Evolutionary conservation across 805 yeast genomes (phyloP).

Genomic region (Trichomonascus vanleenenianus): DNA sequence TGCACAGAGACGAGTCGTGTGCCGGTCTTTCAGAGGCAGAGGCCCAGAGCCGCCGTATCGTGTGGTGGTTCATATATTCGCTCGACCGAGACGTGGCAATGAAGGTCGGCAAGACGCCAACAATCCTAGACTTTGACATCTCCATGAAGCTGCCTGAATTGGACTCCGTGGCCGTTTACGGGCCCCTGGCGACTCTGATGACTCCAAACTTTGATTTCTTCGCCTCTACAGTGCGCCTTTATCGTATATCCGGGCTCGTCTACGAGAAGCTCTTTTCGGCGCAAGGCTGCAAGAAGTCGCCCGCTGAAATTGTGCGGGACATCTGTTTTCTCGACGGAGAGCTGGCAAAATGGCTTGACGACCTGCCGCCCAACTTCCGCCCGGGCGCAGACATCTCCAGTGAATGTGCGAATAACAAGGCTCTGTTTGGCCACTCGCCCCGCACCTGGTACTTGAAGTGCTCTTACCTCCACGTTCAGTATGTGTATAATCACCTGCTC

Average conservation of each 20-base stretch:
- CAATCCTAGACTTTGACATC: conserved; percentile 24
- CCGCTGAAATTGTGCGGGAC: conserved; percentile 9
- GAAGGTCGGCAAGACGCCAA: conserved; percentile 43
- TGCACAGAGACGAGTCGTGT: conserved; percentile 43
- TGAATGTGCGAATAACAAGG: background rate
- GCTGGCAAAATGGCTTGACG: conserved; percentile 16
- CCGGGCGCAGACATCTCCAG: conserved; percentile 11
- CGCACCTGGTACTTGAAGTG: conserved; percentile 8
- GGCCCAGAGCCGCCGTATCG: conserved; percentile 29
- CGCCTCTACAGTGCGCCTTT: conserved; percentile 4
- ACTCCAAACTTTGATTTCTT: conserved; percentile 1
- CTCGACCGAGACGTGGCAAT: conserved; percentile 39
- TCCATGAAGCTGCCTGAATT: conserved; percentile 10
- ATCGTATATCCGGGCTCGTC: conserved; percentile 10
- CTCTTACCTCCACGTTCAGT: conserved; percentile 13
- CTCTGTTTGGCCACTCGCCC: background rate
- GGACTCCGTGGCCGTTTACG: background rate
- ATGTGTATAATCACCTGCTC: conserved; percentile 16
- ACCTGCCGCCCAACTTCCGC: conserved; percentile 12
- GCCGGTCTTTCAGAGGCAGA: conserved; percentile 33
- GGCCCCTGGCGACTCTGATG: background rate
- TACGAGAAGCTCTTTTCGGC: conserved; percentile 15
- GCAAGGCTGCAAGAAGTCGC: conserved; percentile 7
- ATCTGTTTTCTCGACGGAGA: conserved; percentile 15
- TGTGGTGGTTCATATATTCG: conserved; percentile 47